Evolutionary conservation across 108 stramenopile species (phyloP), one percentile per base, ranked within the genome.

Genomic region (Phaeodactylum tricornutum): DNA sequence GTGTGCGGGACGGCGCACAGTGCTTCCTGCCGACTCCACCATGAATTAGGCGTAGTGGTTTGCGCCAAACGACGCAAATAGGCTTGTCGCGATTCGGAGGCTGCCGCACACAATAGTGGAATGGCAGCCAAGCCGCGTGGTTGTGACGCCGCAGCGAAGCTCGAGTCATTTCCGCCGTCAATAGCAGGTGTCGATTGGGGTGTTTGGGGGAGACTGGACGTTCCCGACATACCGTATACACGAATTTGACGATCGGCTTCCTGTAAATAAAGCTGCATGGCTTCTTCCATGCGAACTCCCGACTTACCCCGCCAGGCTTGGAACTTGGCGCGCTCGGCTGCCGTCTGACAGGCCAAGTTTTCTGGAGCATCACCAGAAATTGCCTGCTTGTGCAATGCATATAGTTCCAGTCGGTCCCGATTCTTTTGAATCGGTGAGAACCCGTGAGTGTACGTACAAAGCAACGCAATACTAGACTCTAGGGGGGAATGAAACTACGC

Each of bases 371-470:
- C 89, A 12, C 82, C 81, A 26, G 60, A 63, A 3, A 83, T 77
- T 1, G 82, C 71, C 55, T 85, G 84, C 49, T 91, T 91, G 80
- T 91, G 89, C 32, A 86, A 74, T n/a, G 89, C 89, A 55, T 87
- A 91, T 0, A 91, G 66, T 62, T 91, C 89, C 53, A 91, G 61
- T 17, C 77, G 69, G 57, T 91, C 83, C 17, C 84, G 75, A 52
- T 91, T 91, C 75, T 80, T 29, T 26, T 23, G 23, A 14, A 48
- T 19, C 47, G 42, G 12, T 34, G 15, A 29, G 27, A 50, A 37
- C 26, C 20, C 24, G 32, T 23, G 20, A 47, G 14, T 26, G 39
- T 28, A 32, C 6, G 5, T 32, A 47, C 9, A 57, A 42, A 8
- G 32, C 7, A 14, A 27, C 28, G 1, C 23, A 20, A 47, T 35